Conservation (phyloP, 768 basidiomycete genomes). For the Cyathus striatus region DNA sequence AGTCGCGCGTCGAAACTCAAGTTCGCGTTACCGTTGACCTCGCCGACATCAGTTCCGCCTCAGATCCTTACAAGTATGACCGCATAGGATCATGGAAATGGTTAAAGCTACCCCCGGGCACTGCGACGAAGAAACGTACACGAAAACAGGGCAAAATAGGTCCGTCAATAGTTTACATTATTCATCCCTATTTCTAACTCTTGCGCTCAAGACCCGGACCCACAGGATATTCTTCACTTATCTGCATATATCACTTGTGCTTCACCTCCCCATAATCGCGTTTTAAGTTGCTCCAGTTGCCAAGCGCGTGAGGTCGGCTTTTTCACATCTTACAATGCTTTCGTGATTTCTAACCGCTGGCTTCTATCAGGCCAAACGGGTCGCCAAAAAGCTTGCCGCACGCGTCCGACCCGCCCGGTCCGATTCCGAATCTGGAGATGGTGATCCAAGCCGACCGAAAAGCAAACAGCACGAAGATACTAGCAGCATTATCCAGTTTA, state of each 20-base stretch:
- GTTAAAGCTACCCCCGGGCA: constrained; percentile 74
- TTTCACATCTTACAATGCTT: too few species aligned
- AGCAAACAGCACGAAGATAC: constrained; percentile 57
- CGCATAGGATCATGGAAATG: constrained; percentile 89
- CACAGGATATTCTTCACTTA: constrained; percentile 68
- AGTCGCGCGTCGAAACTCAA: constrained; percentile 94
- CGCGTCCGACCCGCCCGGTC: constrained; percentile 75
- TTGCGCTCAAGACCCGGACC: constrained; percentile 48
- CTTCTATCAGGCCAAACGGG: constrained; percentile 73
- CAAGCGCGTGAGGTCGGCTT: constrained; percentile 80
- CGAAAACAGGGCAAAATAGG: constrained; percentile 84
- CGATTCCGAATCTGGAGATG: constrained; percentile 65
- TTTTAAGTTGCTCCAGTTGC: constrained; percentile 84
- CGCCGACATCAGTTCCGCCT: constrained; percentile 60
- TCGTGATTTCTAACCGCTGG: too few species aligned
- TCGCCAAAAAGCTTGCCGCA: constrained; percentile 83
- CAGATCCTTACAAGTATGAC: constrained; percentile 63
- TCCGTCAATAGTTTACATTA: constrained; percentile 20
- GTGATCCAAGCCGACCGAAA: constrained; percentile 40
- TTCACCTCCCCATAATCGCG: constrained; percentile 69
- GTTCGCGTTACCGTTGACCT: constrained; percentile 81
- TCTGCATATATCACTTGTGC: constrained; percentile 75
- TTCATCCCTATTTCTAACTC: constrained; percentile 3
- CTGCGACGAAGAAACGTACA: constrained; percentile 79
- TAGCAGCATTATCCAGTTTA: constrained; percentile 90